A percentile compares a stretch with the other conserved stretches of the same genome.
Evolutionary conservation across 169 alveolate species (phyloP).

Genomic region (Eimeria brunetti): DNA sequence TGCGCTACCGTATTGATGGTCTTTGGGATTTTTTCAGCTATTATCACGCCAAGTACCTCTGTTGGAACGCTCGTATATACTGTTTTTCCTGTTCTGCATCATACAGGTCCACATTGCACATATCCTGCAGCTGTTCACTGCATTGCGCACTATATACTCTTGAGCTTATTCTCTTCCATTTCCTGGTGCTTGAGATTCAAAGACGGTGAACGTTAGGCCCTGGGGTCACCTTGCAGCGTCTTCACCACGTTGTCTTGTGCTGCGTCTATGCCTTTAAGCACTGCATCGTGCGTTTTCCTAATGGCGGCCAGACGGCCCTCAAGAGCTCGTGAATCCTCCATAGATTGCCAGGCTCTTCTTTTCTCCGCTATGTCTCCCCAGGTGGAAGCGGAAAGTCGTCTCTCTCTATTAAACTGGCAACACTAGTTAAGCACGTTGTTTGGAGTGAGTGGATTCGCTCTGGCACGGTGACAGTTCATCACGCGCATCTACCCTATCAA

Average conservation of each 20-base stretch:
- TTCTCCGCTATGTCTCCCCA: slow-evolving; percentile 29
- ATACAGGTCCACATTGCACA: not conserved
- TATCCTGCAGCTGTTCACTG: not conserved
- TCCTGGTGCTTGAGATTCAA: not conserved
- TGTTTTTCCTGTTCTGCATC: slow-evolving; percentile 64
- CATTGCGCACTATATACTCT: not conserved
- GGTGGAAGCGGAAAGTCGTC: slow-evolving; percentile 47
- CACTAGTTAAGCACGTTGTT: not conserved
- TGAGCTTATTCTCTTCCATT: not conserved
- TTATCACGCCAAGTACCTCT: not conserved
- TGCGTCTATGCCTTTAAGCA: slow-evolving; percentile 33
- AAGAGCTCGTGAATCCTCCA: not conserved
- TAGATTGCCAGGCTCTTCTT: not conserved
- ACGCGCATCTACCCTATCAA: not conserved
- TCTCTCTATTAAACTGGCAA: slow-evolving; percentile 25
- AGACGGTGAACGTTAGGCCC: not conserved
- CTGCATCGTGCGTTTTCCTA: slow-evolving; percentile 58
- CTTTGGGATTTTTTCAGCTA: not conserved
- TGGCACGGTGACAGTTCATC: not conserved
- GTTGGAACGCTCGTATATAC: slow-evolving; percentile 22
- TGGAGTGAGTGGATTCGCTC: not conserved
- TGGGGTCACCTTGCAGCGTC: slow-evolving; percentile 65
- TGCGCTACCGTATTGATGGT: not conserved
- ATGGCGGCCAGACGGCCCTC: slow-evolving; percentile 61
- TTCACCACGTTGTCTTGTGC: slow-evolving; percentile 58